These are phyloP conservation scores for Colletotrichum cereale DNA, from an alignment of 2,329 filamentous ascomycete genomes.

Conservation along the genomic window DNA sequence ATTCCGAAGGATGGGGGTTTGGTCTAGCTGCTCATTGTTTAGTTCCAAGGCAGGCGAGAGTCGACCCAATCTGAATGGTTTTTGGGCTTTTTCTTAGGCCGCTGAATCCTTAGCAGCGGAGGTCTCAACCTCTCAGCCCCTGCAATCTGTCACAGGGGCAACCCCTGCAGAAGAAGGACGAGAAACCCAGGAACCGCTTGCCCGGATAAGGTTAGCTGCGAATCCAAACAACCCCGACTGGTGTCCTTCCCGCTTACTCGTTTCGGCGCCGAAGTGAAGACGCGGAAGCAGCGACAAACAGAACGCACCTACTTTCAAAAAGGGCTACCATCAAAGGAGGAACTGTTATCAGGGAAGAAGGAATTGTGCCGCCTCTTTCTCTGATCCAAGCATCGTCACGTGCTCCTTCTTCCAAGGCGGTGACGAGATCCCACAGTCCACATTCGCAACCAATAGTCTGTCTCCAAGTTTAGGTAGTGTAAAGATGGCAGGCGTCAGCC, in stretches of 20 bases:
- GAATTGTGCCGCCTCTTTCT: neutral
- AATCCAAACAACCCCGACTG: neutral
- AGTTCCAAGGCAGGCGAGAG: neutral
- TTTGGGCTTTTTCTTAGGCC: neutral
- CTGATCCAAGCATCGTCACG: neutral
- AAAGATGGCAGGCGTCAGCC: conserved; percentile 13
- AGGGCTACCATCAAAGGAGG: neutral
- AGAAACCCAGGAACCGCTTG: conserved; percentile 21
- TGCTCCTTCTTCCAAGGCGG: neutral
- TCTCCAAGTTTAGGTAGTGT: neutral
- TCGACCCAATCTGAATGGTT: neutral
- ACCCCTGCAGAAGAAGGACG: conserved; percentile 27
- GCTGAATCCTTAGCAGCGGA: conserved; percentile 1
- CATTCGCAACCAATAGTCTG: neutral
- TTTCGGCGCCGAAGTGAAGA: neutral
- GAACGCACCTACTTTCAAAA: neutral
- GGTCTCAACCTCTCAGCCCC: neutral
- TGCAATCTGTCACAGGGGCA: conserved; percentile 11
- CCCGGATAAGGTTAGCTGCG: conserved; percentile 32
- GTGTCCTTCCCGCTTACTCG: conserved; percentile 16
- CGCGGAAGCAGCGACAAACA: conserved; percentile 2
- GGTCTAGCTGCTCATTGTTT: neutral
- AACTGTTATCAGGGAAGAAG: neutral
- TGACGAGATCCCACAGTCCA: neutral
- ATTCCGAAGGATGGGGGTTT: conserved; percentile 2